Evolutionary conservation across 352 stramenopile genomes (phyloP).

Genomic region (Phytopythium kandeliae): DNA sequence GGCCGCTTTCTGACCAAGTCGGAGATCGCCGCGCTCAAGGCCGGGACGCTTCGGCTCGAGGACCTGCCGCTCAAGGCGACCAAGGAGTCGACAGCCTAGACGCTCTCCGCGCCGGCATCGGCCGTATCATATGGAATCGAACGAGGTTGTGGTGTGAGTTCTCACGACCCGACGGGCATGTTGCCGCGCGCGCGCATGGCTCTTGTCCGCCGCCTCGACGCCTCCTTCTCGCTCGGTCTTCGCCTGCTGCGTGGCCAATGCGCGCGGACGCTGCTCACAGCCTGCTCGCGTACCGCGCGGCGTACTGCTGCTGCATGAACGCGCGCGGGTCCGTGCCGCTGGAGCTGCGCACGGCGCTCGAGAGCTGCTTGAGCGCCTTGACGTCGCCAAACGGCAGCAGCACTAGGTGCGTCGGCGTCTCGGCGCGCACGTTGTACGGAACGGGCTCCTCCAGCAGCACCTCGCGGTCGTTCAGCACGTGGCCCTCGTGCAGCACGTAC

Average conservation of each 20-base stretch:
- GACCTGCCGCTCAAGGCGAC: slow-evolving; percentile 42
- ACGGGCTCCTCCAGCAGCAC: slow-evolving; percentile 68
- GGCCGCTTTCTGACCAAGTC: slow-evolving; percentile 77
- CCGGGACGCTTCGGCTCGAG: slow-evolving; percentile 56
- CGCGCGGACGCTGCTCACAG: slow-evolving; percentile 9
- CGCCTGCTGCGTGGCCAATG: too few relatives aligned
- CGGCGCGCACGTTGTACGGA: slow-evolving; percentile 53
- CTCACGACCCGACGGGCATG: too few relatives aligned
- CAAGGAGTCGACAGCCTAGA: slow-evolving; percentile 13
- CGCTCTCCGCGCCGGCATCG: not conserved
- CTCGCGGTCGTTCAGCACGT: slow-evolving; percentile 60
- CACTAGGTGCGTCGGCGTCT: slow-evolving; percentile 55
- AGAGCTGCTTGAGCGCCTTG: slow-evolving; percentile 39
- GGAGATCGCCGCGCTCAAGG: slow-evolving; percentile 69
- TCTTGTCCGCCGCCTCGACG: too few relatives aligned
- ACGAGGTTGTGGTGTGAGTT: too few relatives aligned
- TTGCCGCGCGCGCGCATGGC: too few relatives aligned
- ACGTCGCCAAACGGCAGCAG: slow-evolving; percentile 60
- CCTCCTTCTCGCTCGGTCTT: too few relatives aligned
- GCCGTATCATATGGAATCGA: too few relatives aligned
- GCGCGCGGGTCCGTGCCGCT: slow-evolving; percentile 21
- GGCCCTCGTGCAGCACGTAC: slow-evolving; percentile 42
- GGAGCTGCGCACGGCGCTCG: slow-evolving; percentile 20
- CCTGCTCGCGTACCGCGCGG: slow-evolving; percentile 29
- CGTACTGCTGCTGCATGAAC: slow-evolving; percentile 30